Percentiles rank a stretch among this genome's conserved stretches.
phyloP scores from a whole-genome alignment of 768 basidiomycete genomes.

The Russula virescens region DNA sequence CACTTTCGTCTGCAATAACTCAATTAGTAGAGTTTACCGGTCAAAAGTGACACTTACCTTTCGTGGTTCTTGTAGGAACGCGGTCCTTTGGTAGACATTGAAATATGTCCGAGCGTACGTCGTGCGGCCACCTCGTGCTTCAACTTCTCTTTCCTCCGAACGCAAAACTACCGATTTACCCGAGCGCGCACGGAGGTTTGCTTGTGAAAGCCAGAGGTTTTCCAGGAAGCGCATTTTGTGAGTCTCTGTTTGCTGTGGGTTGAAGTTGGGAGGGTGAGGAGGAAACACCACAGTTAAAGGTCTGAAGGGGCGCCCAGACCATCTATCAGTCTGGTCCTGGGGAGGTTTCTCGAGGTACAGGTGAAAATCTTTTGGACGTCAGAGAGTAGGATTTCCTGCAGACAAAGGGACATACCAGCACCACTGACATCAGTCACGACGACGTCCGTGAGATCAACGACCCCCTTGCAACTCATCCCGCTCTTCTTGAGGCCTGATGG shows the following conservation, averaged over 20 bases:
- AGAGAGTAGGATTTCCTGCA: constrained; percentile 4
- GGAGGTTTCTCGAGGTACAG: constrained; percentile 81
- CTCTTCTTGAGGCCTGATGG: constrained; percentile 67
- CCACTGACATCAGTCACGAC: constrained; percentile 82
- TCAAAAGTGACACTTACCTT: constrained; percentile 50
- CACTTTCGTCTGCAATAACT: constrained; percentile 65
- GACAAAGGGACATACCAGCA: constrained; percentile 49
- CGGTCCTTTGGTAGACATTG: constrained; percentile 80
- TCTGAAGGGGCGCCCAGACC: constrained; percentile 84
- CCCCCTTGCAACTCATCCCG: constrained; percentile 77
- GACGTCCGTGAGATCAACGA: constrained; percentile 79
- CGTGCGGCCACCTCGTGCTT: constrained; percentile 52
- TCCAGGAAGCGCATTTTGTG: constrained; percentile 83
- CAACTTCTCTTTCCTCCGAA: constrained; percentile 71
- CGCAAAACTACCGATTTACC: constrained; percentile 70
- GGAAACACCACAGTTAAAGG: constrained; percentile 73
- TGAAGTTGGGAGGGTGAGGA: constrained; percentile 57
- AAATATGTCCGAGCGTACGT: constrained; percentile 79
- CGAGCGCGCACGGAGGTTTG: constrained; percentile 63
- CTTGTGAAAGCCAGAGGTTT: constrained; percentile 86
- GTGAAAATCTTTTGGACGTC: constrained; percentile 59
- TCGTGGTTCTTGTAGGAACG: constrained; percentile 69
- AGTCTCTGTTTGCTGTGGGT: constrained; percentile 53
- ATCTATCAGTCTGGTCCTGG: constrained; percentile 74
- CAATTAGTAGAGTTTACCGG: neutral